Percentiles rank a stretch among this genome's conserved stretches.
Evolutionary conservation across 805 yeast species (phyloP).

Genomic region (Metschnikowia matae): DNA sequence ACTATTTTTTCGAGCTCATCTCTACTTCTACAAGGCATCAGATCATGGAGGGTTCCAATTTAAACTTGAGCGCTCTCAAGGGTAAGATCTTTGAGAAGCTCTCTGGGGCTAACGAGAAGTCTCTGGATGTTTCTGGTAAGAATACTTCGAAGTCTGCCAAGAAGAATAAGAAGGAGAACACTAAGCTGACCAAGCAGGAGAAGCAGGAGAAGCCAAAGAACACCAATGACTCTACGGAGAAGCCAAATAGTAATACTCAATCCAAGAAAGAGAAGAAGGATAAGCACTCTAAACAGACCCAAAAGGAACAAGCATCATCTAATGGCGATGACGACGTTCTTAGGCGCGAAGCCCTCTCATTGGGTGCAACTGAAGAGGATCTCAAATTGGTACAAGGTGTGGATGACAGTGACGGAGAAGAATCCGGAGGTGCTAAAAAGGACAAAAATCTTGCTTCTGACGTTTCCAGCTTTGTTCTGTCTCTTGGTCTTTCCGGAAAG

Average conservation of each 20-base stretch:
- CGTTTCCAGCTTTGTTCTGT: slow-evolving; percentile 57
- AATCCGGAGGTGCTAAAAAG: slow-evolving; percentile 37
- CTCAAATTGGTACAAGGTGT: slow-evolving; percentile 57
- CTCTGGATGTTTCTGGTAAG: neutral
- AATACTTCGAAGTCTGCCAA: neutral
- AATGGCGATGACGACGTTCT: slow-evolving; percentile 33
- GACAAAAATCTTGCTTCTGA: slow-evolving; percentile 49
- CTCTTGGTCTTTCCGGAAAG: slow-evolving; percentile 51
- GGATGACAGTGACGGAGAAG: slow-evolving; percentile 44
- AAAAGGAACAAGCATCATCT: slow-evolving; percentile 3
- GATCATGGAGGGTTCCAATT: slow-evolving; percentile 41
- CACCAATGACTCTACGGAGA: slow-evolving; percentile 15
- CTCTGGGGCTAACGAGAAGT: slow-evolving; percentile 1
- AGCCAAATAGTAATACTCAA: slow-evolving; percentile 11
- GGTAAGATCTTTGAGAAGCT: slow-evolving; percentile 60
- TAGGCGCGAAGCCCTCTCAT: slow-evolving; percentile 68
- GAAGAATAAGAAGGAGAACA: neutral
- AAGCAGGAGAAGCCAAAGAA: slow-evolving; percentile 11
- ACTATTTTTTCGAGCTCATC: slow-evolving; percentile 3
- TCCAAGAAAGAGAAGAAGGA: slow-evolving; percentile 14
- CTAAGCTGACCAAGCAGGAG: neutral
- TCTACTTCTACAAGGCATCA: slow-evolving; percentile 1
- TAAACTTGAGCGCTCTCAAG: slow-evolving; percentile 55
- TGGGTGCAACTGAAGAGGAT: slow-evolving; percentile 89
- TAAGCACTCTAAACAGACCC: neutral